Base-by-base conservation (phyloP, 2,329 filamentous ascomycete genomes). In the Trichoderma atroviride region DNA sequence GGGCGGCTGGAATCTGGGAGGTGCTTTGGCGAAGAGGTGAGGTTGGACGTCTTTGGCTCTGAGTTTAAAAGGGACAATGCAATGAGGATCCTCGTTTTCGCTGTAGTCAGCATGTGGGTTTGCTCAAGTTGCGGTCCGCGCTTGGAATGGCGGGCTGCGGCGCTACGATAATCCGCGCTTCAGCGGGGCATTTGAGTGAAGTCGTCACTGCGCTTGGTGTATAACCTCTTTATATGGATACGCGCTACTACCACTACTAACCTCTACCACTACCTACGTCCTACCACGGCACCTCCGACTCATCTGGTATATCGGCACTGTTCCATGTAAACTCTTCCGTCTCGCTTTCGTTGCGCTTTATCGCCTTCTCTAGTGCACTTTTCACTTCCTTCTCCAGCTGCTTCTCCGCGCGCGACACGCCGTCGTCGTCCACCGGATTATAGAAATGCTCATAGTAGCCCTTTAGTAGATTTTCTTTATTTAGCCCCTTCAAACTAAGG, bases 321-420 rank as follows among this genome's bases (percentile, higher is more conserved):
- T 87, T 86, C 83, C 90, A 91, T 71, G 88, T 81, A 65, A 91
- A 81, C 65, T 85, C 85, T 43, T 89, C 88, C 63, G 92, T 85
- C 71, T 91, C 87, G 73, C 87, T 87, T 74, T 89, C 83, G 70
- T 94, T 91, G 71, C 87, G 86, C 61, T 89, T 87, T 71, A 94
- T 89, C 2, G 89, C 84, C 69, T 88, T 85, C 72, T 86, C 80
- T 70, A 87, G 78, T 29, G 81, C 85, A 59, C 78, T 83, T 73
- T 81, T 83, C 77, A 83, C 84, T 63, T 81, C 83, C 70, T 86
- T 82, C 72, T 89, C 83, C 69, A 89, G 82, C 73, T 91, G 84
- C 70, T 86, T 87, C 57, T 92, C 89, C 22, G 85, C 82, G 4
- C 84, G 84, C 14, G 89, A 87, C 71, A 90, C 83, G 31, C 91